A percentile compares a stretch with the other conserved stretches of the same genome.
These are phyloP conservation scores for Geotrichum macrosporum DNA, from an alignment of 1,139 yeast genomes.

Conservation along the genomic window DNA sequence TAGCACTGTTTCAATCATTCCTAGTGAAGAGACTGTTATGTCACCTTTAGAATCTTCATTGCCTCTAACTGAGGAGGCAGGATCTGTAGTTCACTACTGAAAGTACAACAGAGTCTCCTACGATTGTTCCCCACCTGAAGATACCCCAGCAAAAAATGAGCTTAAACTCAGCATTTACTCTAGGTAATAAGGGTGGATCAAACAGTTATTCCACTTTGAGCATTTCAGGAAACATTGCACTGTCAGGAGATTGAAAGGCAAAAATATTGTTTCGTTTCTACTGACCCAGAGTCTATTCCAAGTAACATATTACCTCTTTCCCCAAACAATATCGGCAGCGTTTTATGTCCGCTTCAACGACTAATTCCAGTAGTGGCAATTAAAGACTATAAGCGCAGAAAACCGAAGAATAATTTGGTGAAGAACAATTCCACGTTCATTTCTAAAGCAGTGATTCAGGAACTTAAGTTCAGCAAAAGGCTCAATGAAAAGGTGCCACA, in stretches of 20 bases:
- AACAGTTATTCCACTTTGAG: too few species aligned
- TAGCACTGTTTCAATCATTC: background rate
- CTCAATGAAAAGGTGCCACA: slow-evolving; percentile 33
- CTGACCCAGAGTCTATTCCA: background rate
- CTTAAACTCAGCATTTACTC: too few species aligned
- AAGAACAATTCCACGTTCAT: slow-evolving; percentile 42
- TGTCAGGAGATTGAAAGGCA: background rate
- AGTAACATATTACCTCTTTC: slow-evolving; percentile 6
- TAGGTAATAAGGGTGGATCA: too few species aligned
- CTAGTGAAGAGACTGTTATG: background rate
- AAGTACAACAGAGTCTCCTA: too few species aligned
- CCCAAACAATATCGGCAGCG: slow-evolving; percentile 12
- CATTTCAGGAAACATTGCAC: too few species aligned
- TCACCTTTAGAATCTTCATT: background rate
- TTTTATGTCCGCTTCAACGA: slow-evolving; percentile 1
- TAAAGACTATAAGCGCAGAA: slow-evolving; percentile 25
- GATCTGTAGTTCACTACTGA: too few species aligned
- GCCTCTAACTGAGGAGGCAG: background rate
- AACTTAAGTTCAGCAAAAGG: slow-evolving; percentile 35
- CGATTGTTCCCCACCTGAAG: too few species aligned
- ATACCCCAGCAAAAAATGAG: too few species aligned
- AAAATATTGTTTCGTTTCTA: background rate
- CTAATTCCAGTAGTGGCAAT: slow-evolving; percentile 3
- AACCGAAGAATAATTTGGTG: slow-evolving; percentile 36
- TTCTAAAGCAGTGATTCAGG: slow-evolving; percentile 40